Evolutionary conservation across 768 basidiomycete species (phyloP), one percentile per base, ranked within the genome.

Genomic region (Royoungia palumana): DNA sequence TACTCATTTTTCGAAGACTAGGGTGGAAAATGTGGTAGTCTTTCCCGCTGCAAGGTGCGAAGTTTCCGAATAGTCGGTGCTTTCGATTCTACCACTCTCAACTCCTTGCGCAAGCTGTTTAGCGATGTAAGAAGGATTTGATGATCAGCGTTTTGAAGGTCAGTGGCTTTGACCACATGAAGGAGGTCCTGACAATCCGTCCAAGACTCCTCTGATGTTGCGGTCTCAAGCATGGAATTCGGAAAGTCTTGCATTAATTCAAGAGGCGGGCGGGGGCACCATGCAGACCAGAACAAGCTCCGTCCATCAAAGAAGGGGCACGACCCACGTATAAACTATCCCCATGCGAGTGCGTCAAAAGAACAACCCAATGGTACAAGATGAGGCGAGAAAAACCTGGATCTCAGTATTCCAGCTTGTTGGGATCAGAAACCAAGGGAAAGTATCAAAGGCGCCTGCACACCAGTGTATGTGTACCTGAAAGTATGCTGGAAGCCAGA

Each of bases 221-320:
- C 43, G 14, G 47, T 45, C 5, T 44, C 39, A 10, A 45, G 14
- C 5, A 59, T 9, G n/a, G 58, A 52, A 13, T 45, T 22, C 2
- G 58, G 58, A 25, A 54, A 59, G 10, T 45, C 44, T 2, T 58
- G 58, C 58, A 59, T 56, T 20, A 55, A 37, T 7, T 12, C 44
- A 10, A 35, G 32, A 13, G 41, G 38, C 1, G 57, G 57, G 10
- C 43, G 50, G 14, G 57, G 57, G 20, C 44, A 55, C 57, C 57
- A 58, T 2, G 57, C 57, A 7, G 56, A 58, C 35, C 35, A 58
- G 35, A 58, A 56, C 9, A 43, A 24, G 20, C 51, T 53, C 5
- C 57, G 52, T 21, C 57, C 57, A 28, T 57, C 57, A 34, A 58
- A 58, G 45, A 47, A 59, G 21, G 55, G 55, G 28, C 46, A 43